A percentile compares a stretch with the other conserved stretches of the same genome.
These are phyloP conservation scores for Emydomyces testavorans DNA, from an alignment of 2,329 filamentous ascomycete species.

Conservation along the genomic window DNA sequence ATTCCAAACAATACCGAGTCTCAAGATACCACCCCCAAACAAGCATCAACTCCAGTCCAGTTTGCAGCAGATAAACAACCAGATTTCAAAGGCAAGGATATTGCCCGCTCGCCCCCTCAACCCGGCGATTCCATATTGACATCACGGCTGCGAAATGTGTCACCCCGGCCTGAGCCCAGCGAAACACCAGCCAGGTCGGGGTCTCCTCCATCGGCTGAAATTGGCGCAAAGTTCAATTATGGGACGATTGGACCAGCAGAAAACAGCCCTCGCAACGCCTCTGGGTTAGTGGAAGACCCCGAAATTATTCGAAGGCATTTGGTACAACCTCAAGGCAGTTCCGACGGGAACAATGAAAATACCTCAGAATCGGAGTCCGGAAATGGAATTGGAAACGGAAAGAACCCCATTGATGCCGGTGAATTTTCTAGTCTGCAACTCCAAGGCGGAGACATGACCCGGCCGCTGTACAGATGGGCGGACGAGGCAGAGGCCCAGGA, in stretches of 20 bases:
- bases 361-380: slow-evolving; percentile 19
- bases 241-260: slow-evolving; percentile 50
- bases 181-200: not conserved
- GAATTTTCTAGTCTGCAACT: slow-evolving; percentile 89
- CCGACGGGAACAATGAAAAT: slow-evolving; percentile 26
- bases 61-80: slow-evolving; percentile 46
- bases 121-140: slow-evolving; percentile 81
- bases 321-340: slow-evolving; percentile 50
- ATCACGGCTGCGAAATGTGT: slow-evolving; percentile 53
- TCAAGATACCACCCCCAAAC: slow-evolving; percentile 38
- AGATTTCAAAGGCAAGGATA: slow-evolving; percentile 49
- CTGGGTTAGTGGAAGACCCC: slow-evolving; percentile 67
- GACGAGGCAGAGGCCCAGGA: slow-evolving; percentile 66
- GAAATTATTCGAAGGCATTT: slow-evolving; percentile 85
- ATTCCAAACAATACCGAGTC: slow-evolving; percentile 35
- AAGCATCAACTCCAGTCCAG: slow-evolving; percentile 33
- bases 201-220: not conserved
- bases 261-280: slow-evolving; percentile 36
- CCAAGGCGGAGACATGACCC: slow-evolving; percentile 87
- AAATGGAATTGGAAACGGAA: slow-evolving; percentile 20
- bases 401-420: slow-evolving; percentile 41
- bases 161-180: slow-evolving; percentile 23
- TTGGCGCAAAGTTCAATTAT: slow-evolving; percentile 70
- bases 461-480: slow-evolving; percentile 93
- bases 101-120: slow-evolving; percentile 52